phyloP scores from a whole-genome alignment of 2,329 filamentous ascomycete species.

The Cordyceps cateniannulata region DNA sequence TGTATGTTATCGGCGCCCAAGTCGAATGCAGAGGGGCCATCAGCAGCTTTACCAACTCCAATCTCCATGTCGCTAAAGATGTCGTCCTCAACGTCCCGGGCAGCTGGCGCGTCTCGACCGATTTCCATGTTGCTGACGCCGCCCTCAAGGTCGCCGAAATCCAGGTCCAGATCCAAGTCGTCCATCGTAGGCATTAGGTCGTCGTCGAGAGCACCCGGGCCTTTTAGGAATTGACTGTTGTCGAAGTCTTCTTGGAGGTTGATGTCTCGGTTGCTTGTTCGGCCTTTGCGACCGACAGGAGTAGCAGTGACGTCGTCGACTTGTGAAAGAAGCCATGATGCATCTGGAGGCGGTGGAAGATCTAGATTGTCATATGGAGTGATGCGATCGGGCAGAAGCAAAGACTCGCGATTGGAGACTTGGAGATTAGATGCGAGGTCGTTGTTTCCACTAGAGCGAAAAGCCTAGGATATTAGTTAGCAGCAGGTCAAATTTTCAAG shows the following conservation, averaged over 20 bases:
- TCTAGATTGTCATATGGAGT: slow-evolving; percentile 81
- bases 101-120: slow-evolving; percentile 74
- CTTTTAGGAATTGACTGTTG: slow-evolving; percentile 75
- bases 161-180: slow-evolving; percentile 66
- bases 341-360: slow-evolving; percentile 77
- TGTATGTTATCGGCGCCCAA: slow-evolving; percentile 49
- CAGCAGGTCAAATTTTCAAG: slow-evolving; percentile 12
- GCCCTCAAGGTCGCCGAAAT: slow-evolving; percentile 64
- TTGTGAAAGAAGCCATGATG: slow-evolving; percentile 74
- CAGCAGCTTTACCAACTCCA: slow-evolving; percentile 49
- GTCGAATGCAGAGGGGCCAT: slow-evolving; percentile 48
- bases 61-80: slow-evolving; percentile 60
- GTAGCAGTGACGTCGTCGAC: slow-evolving; percentile 54
- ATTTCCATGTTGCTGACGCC: slow-evolving; percentile 66
- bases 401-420: slow-evolving; percentile 73
- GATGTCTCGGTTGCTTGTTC: slow-evolving; percentile 56
- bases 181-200: slow-evolving; percentile 51
- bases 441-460: slow-evolving; percentile 89
- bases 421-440: slow-evolving; percentile 82
- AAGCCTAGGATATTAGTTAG: slow-evolving; percentile 58
- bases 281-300: slow-evolving; percentile 50
- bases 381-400: slow-evolving; percentile 85
- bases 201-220: slow-evolving; percentile 53
- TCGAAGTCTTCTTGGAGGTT: slow-evolving; percentile 63
- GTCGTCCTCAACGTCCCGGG: slow-evolving; percentile 62